phyloP scores from a whole-genome alignment of 2,329 filamentous ascomycete species.

The Aspergillus tubingensis region DNA sequence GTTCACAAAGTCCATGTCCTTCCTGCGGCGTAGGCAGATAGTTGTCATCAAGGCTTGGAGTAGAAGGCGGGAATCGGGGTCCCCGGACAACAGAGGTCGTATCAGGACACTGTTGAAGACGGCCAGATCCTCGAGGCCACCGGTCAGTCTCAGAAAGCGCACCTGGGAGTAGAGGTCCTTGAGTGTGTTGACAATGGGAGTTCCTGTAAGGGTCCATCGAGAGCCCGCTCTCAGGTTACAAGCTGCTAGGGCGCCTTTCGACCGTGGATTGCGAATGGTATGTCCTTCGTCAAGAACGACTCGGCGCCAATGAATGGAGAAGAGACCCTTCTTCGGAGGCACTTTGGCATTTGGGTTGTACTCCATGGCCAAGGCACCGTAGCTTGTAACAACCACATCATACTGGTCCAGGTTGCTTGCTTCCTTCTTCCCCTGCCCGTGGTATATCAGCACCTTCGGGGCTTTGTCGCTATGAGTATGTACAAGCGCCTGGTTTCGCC shows the following conservation, averaged over 20 bases:
- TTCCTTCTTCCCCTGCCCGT: slow-evolving; percentile 63
- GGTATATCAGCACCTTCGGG: slow-evolving; percentile 72
- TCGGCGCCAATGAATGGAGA: slow-evolving; percentile 71
- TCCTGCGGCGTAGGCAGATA: slow-evolving; percentile 77
- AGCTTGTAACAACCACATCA: slow-evolving; percentile 81
- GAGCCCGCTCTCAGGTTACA: slow-evolving; percentile 68
- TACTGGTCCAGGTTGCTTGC: slow-evolving; percentile 64
- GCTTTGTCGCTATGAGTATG: slow-evolving; percentile 67
- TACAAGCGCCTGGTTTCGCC: slow-evolving; percentile 74
- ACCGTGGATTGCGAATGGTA: slow-evolving; percentile 73
- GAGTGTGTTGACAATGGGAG: slow-evolving; percentile 79
- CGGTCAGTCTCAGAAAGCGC: slow-evolving; percentile 73
- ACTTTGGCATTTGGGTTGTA: slow-evolving; percentile 54
- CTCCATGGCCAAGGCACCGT: slow-evolving; percentile 73
- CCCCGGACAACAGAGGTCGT: slow-evolving; percentile 64
- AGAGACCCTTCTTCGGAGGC: slow-evolving; percentile 54
- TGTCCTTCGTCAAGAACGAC: slow-evolving; percentile 84
- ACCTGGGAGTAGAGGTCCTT: slow-evolving; percentile 79
- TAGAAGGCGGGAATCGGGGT: slow-evolving; percentile 61
- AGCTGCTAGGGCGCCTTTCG: slow-evolving; percentile 71
- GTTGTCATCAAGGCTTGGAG: slow-evolving; percentile 78
- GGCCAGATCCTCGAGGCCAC: slow-evolving; percentile 70
- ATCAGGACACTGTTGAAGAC: slow-evolving; percentile 74
- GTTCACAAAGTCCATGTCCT: slow-evolving; percentile 87
- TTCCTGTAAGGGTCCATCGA: slow-evolving; percentile 78